Percentiles rank a stretch among this genome's conserved stretches.
Conservation (phyloP, 441 rosid species). For the Euphorbia celastroides region DNA sequence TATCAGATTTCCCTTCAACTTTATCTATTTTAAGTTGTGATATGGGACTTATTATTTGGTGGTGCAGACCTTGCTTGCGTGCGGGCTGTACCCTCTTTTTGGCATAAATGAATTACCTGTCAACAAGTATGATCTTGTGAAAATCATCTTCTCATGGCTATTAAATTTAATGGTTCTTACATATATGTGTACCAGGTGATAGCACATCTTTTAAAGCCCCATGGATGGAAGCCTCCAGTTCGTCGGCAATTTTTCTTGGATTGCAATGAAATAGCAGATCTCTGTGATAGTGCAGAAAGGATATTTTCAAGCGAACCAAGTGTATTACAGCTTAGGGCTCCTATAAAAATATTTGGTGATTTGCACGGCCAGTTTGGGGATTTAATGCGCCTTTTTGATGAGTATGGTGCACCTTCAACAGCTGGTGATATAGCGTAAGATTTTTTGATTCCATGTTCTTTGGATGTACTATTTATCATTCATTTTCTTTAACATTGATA, state of each 20-base stretch:
- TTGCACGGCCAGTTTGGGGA: constrained; percentile 99
- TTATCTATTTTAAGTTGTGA: constrained; percentile 14
- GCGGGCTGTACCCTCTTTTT: constrained; percentile 9
- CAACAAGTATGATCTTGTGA: constrained; percentile 3
- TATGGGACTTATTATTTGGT: constrained; percentile 14
- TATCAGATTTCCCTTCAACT: constrained; percentile 13
- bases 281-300: constrained; percentile 87
- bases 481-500: constrained; percentile 6
- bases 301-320: constrained; percentile 88
- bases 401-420: constrained; percentile 96
- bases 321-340: constrained; percentile 87
- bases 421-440: constrained; percentile 99
- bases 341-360: constrained; percentile 97
- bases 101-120: constrained; percentile 8
- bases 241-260: constrained; percentile 96
- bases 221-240: constrained; percentile 99
- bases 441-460: constrained; percentile 2
- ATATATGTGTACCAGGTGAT: constrained; percentile 46
- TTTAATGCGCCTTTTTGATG: constrained; percentile 98
- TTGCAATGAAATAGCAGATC: constrained; percentile 97
- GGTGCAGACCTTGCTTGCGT: constrained; percentile 12
- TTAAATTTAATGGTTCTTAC: constrained; percentile 1
- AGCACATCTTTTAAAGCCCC: constrained; percentile 91
- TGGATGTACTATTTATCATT: background rate
- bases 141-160: constrained; percentile 5